Percentiles rank a stretch among this genome's conserved stretches.
phyloP scores from a whole-genome alignment of 495 filamentous ascomycete genomes.

The Opeltia flavorubescens region DNA sequence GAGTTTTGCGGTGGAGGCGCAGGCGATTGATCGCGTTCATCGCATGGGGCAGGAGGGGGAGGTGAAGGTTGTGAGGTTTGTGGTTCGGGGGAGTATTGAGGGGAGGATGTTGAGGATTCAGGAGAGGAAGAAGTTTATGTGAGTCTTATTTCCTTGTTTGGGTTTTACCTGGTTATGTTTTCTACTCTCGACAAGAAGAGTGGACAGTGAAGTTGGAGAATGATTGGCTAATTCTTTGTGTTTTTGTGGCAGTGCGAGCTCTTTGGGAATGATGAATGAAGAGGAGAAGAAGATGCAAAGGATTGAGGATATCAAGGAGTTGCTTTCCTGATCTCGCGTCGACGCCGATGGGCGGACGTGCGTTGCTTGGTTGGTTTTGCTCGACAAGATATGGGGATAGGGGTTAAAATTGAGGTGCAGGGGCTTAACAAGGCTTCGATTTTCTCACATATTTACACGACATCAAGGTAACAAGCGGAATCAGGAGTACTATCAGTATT shows the following conservation, averaged over 20 bases:
- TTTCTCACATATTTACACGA: too few relatives aligned
- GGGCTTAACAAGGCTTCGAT: too few relatives aligned
- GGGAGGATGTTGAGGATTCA: constrained; percentile 88
- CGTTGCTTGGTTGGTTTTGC: too few relatives aligned
- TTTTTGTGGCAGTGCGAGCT: constrained; percentile 54
- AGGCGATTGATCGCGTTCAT: constrained; percentile 98
- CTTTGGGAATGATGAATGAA: constrained; percentile 82
- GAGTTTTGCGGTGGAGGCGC: constrained; percentile 92
- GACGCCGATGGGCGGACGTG: too few relatives aligned
- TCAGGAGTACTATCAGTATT: too few relatives aligned
- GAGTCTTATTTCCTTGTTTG: constrained; percentile 23
- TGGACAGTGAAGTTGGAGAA: not conserved
- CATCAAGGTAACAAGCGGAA: too few relatives aligned
- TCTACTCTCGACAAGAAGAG: not conserved
- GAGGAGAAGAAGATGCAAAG: constrained; percentile 83
- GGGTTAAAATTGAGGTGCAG: too few relatives aligned
- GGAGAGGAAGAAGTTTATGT: constrained; percentile 92
- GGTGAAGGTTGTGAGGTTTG: constrained; percentile 73
- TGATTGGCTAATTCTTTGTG: constrained; percentile 1
- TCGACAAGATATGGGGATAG: too few relatives aligned
- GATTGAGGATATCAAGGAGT: constrained; percentile 86
- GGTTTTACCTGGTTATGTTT: constrained; percentile 4
- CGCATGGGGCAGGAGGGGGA: constrained; percentile 88
- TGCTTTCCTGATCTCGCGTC: constrained; percentile 47
- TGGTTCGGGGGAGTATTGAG: constrained; percentile 84